Base-by-base conservation (phyloP, 805 yeast genomes). In the Candida golubevii region DNA sequence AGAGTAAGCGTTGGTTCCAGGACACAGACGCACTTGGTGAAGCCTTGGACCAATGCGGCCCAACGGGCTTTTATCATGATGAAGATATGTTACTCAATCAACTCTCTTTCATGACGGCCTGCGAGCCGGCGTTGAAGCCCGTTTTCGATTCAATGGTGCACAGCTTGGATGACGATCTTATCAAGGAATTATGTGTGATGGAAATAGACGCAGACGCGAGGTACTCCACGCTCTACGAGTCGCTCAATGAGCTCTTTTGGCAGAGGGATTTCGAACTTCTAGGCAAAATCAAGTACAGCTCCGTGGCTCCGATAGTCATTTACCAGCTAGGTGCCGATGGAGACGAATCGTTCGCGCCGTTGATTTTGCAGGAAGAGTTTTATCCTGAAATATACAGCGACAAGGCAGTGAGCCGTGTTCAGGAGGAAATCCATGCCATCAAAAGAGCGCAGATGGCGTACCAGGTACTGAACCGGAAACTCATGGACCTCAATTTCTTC, bases 161-260 rank as follows among this genome's bases (percentile, higher is more conserved):
- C 37, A 60, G 66, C 33, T 46, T 54, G 10, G 54, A 46, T 6
- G 69, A 63, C 34, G 62, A 56, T 3, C 53, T 56, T 13, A 45
- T 38, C 34, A 59, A 56, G 41, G 60, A 55, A 8, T 41, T 69
- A 15, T 50, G 54, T 8, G 57, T 63, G 5, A 52, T 71, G 31
- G 66, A 67, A 26, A 57, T 71, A 13, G 74, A 71, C 28, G 29
- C 45, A 9, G 73, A 68, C 10, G 38, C 51, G 7, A 50, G 69
- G 30, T 42, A 50, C 12, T 13, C 50, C 3, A 56, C 56, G 18
- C 51, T 71, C n/a, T 62, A 64, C 39, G 63, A 59, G 31, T 48
- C 70, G 1, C 58, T 71, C 41, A 61, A 66, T 46, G 62, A 59
- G 37, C 53, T 69, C 45, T 66, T 71, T 42, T 70, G 75, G 74